These are phyloP conservation scores for Agrocybe praecox DNA, from an alignment of 768 basidiomycete genomes.

Conservation along the genomic window DNA sequence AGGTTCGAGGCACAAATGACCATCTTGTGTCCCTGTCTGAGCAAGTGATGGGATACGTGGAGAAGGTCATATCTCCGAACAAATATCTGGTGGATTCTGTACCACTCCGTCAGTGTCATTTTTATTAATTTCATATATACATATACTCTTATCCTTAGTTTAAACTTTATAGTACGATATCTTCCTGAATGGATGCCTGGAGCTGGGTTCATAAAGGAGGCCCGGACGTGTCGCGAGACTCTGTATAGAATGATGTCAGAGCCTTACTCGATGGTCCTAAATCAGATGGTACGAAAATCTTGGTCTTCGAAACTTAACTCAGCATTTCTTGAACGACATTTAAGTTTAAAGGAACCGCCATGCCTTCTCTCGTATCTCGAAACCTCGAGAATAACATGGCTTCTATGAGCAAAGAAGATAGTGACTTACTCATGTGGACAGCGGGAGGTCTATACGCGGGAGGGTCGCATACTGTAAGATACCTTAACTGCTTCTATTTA, in stretches of 20 bases:
- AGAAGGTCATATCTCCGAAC: neutral
- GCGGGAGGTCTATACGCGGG: constrained; percentile 1
- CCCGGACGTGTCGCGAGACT: neutral
- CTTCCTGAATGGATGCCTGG: too few relatives aligned
- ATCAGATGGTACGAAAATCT: neutral
- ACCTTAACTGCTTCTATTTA: neutral
- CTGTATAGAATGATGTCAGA: neutral
- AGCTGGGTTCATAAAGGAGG: too few relatives aligned
- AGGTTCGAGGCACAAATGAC: constrained; percentile 29
- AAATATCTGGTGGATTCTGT: constrained; percentile 8
- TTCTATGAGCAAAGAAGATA: neutral
- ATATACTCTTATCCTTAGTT: too few relatives aligned
- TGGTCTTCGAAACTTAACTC: too few relatives aligned
- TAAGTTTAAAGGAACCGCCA: neutral
- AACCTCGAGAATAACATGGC: neutral
- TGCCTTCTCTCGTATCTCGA: neutral
- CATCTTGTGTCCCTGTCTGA: constrained; percentile 22
- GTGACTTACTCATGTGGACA: constrained; percentile 5
- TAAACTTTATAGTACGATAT: too few relatives aligned
- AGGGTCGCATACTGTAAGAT: neutral
- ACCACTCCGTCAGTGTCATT: too few relatives aligned
- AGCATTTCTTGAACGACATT: too few relatives aligned
- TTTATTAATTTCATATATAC: too few relatives aligned
- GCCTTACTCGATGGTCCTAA: neutral
- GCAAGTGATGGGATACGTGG: neutral